Base-by-base conservation (phyloP, 345 rosid genomes). In the Lepidium aucheri region DNA sequence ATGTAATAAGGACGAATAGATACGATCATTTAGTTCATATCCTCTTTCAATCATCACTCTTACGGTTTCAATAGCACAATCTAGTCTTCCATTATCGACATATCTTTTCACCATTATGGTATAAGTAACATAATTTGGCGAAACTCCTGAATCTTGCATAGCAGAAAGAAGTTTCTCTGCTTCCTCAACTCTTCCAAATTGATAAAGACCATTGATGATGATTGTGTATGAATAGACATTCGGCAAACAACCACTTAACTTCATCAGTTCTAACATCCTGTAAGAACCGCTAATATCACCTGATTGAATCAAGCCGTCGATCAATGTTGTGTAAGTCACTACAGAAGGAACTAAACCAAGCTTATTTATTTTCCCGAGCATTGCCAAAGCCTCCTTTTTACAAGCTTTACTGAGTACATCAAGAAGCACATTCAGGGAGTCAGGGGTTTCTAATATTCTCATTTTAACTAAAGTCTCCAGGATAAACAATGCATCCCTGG, bases 221-320 rank as follows among this genome's bases (percentile, higher is more conserved):
- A 82, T 78, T 22, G 81, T 82, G 73, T 79, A 82, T 45, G 83
- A 68, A 49, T 79, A 75, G 14, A 82, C 80, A 70, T 73, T 67
- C 16, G 86, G 86, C 32, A 74, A 76, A 67, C 83, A 79, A 46
- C 82, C 80, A 44, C 53, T 70, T 36, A 40, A 50, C 61, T 79
- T 77, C 86, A 82, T 82, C 55, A 43, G 15, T 62, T 72, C 79
- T 39, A 77, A 28, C 67, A 75, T 54, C 41, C 35, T 63, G 30
- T 75, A 54, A 54, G 75, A 60, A 53, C 67, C 67, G 6, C 45
- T 44, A 49, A 79, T 32, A 41, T 79, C 67, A 52, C 81, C 82
- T 17, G 73, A 72, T 42, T 69, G 68, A 66, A 68, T 75, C 58
- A 79, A 73, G 34, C 78, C 82, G 13, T 78, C 78, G 26, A 79